A percentile compares a stretch with the other conserved stretches of the same genome.
phyloP scores from a whole-genome alignment of 306 rosid species.

The Sesbania bispinosa region DNA sequence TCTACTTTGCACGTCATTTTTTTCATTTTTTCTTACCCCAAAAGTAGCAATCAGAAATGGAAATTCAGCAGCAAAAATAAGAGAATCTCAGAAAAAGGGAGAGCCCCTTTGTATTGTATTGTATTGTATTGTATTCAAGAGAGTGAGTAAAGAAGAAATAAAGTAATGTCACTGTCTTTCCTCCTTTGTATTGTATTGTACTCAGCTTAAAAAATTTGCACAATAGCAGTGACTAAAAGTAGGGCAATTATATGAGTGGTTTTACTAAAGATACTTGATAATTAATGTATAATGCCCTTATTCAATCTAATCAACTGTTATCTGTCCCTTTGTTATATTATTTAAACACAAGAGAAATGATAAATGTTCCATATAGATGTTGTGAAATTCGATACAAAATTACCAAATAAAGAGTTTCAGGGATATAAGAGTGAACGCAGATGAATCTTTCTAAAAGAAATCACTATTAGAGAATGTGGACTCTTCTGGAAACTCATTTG shows the following conservation, averaged over 20 bases:
- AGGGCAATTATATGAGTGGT: neutral
- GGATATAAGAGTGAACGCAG: neutral
- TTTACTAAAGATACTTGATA: neutral
- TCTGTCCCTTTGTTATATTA: neutral
- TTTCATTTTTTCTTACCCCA: no score
- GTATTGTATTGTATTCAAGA: no score
- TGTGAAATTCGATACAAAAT: neutral
- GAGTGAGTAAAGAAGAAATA: no score
- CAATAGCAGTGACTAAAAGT: neutral
- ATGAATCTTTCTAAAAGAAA: neutral
- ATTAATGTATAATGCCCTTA: constrained; percentile 5
- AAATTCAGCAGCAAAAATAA: no score
- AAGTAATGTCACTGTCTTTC: no score
- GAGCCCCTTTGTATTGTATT: no score
- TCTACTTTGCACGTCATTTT: no score
- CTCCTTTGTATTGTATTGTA: neutral
- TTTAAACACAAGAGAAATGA: neutral
- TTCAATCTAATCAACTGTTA: neutral
- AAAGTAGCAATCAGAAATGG: no score
- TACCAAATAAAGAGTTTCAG: neutral
- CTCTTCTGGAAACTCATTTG: neutral
- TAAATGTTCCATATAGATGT: neutral
- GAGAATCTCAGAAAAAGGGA: no score
- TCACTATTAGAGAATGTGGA: neutral
- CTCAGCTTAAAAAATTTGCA: neutral